These are phyloP conservation scores for Dillenia turbinata DNA, from an alignment of 164 flowering plant species.

Conservation along the genomic window DNA sequence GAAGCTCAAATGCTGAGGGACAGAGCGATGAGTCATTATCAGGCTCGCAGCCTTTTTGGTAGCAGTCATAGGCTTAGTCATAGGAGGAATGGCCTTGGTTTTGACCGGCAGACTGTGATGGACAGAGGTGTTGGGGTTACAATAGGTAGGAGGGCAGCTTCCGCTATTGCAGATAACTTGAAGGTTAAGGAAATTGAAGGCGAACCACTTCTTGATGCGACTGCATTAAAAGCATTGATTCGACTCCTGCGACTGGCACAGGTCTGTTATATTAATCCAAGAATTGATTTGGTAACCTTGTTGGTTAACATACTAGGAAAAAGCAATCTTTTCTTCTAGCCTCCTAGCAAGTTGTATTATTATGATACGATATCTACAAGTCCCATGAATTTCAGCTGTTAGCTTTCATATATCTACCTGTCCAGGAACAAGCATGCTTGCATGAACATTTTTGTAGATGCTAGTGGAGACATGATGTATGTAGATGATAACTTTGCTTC, in stretches of 20 bases:
- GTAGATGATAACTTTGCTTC: too few relatives aligned
- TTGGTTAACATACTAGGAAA: too few relatives aligned
- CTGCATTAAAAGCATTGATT: conserved; percentile 74
- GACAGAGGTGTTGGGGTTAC: conserved; percentile 89
- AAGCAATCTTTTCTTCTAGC: too few relatives aligned
- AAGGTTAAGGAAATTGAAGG: conserved; percentile 85
- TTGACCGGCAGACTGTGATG: conserved; percentile 75
- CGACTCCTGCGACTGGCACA: conserved; percentile 79
- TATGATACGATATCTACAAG: too few relatives aligned
- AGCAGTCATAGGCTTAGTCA: conserved; percentile 55
- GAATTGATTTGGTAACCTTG: too few relatives aligned
- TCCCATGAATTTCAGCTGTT: too few relatives aligned
- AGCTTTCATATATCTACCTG: too few relatives aligned
- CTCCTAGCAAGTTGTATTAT: too few relatives aligned
- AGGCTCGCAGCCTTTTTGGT: conserved; percentile 85
- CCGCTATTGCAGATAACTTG: conserved; percentile 53
- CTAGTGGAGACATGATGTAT: too few relatives aligned
- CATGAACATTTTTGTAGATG: too few relatives aligned
- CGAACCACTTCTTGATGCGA: conserved; percentile 69
- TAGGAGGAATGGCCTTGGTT: conserved; percentile 62
- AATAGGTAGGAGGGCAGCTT: conserved; percentile 55
- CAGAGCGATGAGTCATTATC: conserved; percentile 91
- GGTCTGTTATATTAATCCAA: conserved; percentile 34
- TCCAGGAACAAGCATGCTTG: too few relatives aligned
- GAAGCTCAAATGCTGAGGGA: conserved; percentile 98